These are phyloP conservation scores for Selenicereus undatus DNA, from an alignment of 148 eudicot species.

Conservation along the genomic window DNA sequence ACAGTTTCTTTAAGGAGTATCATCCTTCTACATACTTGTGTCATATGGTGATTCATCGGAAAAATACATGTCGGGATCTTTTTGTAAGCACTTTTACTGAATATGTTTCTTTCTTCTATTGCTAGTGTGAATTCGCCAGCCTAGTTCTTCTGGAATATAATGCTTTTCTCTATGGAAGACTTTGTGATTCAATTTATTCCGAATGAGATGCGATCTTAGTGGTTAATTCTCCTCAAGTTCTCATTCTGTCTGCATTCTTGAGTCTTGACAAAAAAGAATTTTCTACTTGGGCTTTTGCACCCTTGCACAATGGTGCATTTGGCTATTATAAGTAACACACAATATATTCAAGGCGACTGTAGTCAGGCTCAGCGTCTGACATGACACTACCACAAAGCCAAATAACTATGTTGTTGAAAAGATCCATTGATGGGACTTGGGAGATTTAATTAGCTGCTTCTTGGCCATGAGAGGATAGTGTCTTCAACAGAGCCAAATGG, in stretches of 20 bases:
- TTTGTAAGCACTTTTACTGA: slow-evolving; percentile 29
- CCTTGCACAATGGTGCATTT: neutral
- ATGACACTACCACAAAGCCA: neutral
- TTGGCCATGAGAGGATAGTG: neutral
- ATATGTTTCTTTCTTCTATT: neutral
- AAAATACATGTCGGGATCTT: slow-evolving; percentile 23
- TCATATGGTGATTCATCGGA: slow-evolving; percentile 41
- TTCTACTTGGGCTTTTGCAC: neutral
- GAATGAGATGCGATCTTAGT: neutral
- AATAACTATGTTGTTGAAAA: neutral
- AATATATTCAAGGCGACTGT: neutral
- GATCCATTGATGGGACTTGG: neutral
- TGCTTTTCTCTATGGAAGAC: neutral
- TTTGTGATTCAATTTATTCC: neutral
- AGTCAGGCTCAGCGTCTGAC: neutral
- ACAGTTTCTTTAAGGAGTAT: slow-evolving; percentile 40
- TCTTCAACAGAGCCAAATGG: slow-evolving; percentile 6
- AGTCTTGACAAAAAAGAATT: neutral
- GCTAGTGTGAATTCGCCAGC: neutral
- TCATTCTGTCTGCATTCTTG: neutral
- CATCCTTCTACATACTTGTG: slow-evolving; percentile 43
- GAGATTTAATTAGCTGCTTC: neutral
- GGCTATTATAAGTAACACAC: neutral
- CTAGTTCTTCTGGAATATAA: too few relatives aligned
- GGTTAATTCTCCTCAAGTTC: neutral